phyloP scores from a whole-genome alignment of 129 eudicot genomes.

The Ambrosia artemisiifolia region DNA sequence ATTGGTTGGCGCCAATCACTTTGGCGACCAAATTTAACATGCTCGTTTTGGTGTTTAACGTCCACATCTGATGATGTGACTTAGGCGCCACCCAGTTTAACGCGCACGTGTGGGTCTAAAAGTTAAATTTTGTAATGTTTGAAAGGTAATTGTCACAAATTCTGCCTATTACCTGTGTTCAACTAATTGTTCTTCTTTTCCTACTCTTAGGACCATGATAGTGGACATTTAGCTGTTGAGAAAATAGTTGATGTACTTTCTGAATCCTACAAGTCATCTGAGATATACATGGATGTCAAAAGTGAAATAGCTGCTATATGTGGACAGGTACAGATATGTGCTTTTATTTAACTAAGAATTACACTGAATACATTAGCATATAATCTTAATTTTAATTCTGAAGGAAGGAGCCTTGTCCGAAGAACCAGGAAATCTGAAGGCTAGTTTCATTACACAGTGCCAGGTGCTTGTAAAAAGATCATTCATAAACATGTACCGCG shows the following conservation, averaged over 20 bases:
- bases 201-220: conserved; percentile 41
- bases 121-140: too few relatives aligned
- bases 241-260: conserved; percentile 43
- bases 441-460: conserved; percentile 47
- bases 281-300: conserved; percentile 28
- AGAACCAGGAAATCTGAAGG: conserved; percentile 36
- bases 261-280: conserved; percentile 53
- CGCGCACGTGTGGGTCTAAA: too few relatives aligned
- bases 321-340: conserved; percentile 32
- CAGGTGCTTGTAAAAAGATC: conserved; percentile 49
- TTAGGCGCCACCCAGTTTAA: too few relatives aligned
- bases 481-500: conserved; percentile 66
- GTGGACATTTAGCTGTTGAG: conserved; percentile 31
- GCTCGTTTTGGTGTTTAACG: too few relatives aligned
- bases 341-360: neutral
- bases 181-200: neutral
- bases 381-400: neutral
- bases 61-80: too few relatives aligned
- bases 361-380: neutral
- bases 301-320: conserved; percentile 36
- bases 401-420: conserved; percentile 34
- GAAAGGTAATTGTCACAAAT: neutral
- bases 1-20: too few relatives aligned
- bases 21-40: too few relatives aligned
- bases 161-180: neutral